Evolutionary conservation across 257 asterid genomes (phyloP).

Genomic region (Fraxinus americana): DNA sequence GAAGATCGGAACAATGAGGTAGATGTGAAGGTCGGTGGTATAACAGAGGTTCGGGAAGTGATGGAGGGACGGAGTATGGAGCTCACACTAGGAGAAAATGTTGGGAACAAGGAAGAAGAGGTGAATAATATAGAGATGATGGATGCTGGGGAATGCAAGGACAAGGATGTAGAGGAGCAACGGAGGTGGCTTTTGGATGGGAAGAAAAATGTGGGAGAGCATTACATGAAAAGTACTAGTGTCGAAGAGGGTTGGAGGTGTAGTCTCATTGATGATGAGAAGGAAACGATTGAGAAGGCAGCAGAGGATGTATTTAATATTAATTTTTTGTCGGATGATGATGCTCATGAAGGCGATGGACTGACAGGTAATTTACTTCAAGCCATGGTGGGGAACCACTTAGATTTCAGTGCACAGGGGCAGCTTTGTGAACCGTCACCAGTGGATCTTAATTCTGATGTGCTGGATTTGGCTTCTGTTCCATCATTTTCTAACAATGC

Average conservation of each 20-base stretch:
- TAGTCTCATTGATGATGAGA: constrained; percentile 22
- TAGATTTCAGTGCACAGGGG: constrained; percentile 48
- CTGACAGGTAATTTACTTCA: constrained; percentile 65
- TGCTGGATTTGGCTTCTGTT: constrained; percentile 40
- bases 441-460: constrained; percentile 36
- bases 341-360: constrained; percentile 54
- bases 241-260: constrained; percentile 34
- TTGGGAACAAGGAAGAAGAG: constrained; percentile 31
- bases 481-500: constrained; percentile 46
- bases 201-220: constrained; percentile 43
- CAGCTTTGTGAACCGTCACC: constrained; percentile 48
- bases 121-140: constrained; percentile 30
- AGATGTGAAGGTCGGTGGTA: background rate
- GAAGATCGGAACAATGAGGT: constrained; percentile 28
- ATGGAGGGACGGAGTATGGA: constrained; percentile 58
- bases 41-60: constrained; percentile 15
- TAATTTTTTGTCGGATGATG: constrained; percentile 40
- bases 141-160: constrained; percentile 50
- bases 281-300: constrained; percentile 28
- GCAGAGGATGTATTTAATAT: constrained; percentile 41
- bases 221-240: constrained; percentile 54
- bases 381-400: constrained; percentile 48
- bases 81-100: constrained; percentile 71
- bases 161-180: constrained; percentile 35
- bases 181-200: constrained; percentile 60